Conservation (phyloP, 805 yeast genomes). For the Ogataea corticis region DNA sequence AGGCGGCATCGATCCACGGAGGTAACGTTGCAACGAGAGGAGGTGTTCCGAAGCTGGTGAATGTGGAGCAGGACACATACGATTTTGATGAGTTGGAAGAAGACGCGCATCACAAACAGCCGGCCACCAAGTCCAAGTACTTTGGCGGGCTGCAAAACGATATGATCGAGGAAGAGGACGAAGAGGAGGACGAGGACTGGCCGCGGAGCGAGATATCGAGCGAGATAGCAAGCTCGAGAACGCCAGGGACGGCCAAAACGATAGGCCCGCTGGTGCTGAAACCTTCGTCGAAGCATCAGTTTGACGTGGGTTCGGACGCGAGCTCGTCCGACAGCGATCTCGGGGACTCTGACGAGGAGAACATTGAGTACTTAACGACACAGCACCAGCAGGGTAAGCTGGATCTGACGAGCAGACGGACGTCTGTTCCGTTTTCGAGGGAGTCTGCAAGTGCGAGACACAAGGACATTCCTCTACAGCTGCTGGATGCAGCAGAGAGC, state of each 20-base stretch:
- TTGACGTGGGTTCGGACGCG: conserved; percentile 6
- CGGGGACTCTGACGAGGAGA: conserved; percentile 35
- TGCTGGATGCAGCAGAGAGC: conserved; percentile 15
- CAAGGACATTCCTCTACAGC: conserved; percentile 19
- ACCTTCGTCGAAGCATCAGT: conserved; percentile 6
- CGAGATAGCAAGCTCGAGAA: neutral
- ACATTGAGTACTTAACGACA: conserved; percentile 29
- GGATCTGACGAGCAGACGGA: conserved; percentile 9
- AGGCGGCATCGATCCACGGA: conserved; percentile 34
- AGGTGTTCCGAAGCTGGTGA: conserved; percentile 28
- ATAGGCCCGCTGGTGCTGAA: conserved; percentile 20
- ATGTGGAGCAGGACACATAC: conserved; percentile 29
- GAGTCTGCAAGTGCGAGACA: neutral
- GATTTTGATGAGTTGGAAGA: conserved; percentile 21
- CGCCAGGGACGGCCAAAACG: neutral
- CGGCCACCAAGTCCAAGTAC: conserved; percentile 21
- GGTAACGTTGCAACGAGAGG: conserved; percentile 33
- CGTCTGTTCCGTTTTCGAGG: conserved; percentile 6
- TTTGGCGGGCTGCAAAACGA: conserved; percentile 24
- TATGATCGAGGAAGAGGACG: conserved; percentile 26
- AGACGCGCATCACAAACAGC: conserved; percentile 1
- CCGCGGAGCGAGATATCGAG: neutral
- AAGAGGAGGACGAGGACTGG: conserved; percentile 9
- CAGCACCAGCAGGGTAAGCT: conserved; percentile 27
- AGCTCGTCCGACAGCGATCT: conserved; percentile 24